A percentile compares a stretch with the other conserved stretches of the same genome.
Conservation (phyloP, 1,284 basidiomycete genomes). For the Microbotryomycetes sp. region DNA sequence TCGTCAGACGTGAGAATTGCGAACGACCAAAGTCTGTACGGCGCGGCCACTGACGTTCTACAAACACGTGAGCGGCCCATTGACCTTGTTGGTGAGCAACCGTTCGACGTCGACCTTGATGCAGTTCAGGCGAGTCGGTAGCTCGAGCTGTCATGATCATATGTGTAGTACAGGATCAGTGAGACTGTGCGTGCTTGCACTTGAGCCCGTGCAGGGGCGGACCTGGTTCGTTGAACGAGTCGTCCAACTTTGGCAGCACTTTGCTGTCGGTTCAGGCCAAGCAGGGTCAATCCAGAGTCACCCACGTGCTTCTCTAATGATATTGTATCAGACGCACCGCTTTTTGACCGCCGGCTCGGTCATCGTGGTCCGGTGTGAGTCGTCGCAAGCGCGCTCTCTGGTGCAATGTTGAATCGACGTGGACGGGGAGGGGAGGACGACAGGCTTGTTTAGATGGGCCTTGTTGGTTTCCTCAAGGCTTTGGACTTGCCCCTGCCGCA, state of each 20-base stretch:
- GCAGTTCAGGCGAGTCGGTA: slow-evolving; percentile 59
- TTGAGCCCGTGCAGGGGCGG: no score
- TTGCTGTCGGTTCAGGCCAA: neutral
- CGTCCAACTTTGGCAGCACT: slow-evolving; percentile 23
- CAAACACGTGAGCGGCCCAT: slow-evolving; percentile 66
- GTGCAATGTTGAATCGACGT: no score
- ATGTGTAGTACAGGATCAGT: rapidly evolving
- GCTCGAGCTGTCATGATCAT: slow-evolving; percentile 46
- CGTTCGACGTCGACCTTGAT: slow-evolving; percentile 69
- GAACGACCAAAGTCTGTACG: neutral
- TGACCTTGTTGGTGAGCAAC: slow-evolving; percentile 71
- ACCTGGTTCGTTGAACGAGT: slow-evolving; percentile 7
- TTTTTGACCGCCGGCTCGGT: slow-evolving; percentile 9
- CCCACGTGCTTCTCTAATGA: no score
- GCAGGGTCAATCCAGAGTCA: rapidly evolving
- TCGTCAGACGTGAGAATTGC: neutral
- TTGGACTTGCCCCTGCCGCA: no score
- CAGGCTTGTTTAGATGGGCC: no score
- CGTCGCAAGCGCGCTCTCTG: no score
- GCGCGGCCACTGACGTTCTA: slow-evolving; percentile 44
- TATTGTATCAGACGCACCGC: no score
- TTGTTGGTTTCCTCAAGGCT: no score
- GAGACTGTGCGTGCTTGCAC: no score
- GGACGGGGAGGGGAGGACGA: no score
- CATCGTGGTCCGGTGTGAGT: no score